These are phyloP conservation scores for Dissophora globulifera DNA, from an alignment of 192 early-diverging fungal genomes.

Conservation along the genomic window DNA sequence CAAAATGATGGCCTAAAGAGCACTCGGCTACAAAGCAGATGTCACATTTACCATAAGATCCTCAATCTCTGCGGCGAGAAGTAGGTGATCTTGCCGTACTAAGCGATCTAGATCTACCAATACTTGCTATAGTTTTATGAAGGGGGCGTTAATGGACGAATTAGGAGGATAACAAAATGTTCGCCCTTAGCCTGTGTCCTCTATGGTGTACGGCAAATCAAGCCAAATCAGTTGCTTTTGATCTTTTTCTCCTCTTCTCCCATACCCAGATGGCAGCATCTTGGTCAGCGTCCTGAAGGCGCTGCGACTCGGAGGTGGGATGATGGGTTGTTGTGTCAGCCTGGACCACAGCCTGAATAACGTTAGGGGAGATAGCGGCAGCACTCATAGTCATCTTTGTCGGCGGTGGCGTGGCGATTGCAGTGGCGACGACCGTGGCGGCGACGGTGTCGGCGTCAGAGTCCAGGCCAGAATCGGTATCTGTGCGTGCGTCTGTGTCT, in stretches of 20 bases:
- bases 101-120: slow-evolving; percentile 55
- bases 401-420: background rate
- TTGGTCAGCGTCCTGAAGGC: slow-evolving; percentile 22
- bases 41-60: slow-evolving; percentile 58
- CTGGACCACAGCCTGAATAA: slow-evolving; percentile 10
- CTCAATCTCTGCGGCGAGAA: slow-evolving; percentile 60
- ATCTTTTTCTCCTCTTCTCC: background rate
- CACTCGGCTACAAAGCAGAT: no score
- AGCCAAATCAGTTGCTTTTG: no score
- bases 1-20: background rate
- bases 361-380: slow-evolving; percentile 1
- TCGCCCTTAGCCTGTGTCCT: background rate
- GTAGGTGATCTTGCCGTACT: slow-evolving; percentile 41
- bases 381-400: background rate
- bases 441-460: background rate
- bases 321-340: slow-evolving; percentile 10
- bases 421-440: background rate
- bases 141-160: background rate
- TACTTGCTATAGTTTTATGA: slow-evolving; percentile 55
- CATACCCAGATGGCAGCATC: slow-evolving; percentile 29
- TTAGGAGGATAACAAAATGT: background rate
- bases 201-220: no score
- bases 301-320: slow-evolving; percentile 16
- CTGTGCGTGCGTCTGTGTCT: no score
- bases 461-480: no score